Percentiles rank a stretch among this genome's conserved stretches.
phyloP scores from a whole-genome alignment of 163 green algal species.

The Smithsoniella earleae region DNA sequence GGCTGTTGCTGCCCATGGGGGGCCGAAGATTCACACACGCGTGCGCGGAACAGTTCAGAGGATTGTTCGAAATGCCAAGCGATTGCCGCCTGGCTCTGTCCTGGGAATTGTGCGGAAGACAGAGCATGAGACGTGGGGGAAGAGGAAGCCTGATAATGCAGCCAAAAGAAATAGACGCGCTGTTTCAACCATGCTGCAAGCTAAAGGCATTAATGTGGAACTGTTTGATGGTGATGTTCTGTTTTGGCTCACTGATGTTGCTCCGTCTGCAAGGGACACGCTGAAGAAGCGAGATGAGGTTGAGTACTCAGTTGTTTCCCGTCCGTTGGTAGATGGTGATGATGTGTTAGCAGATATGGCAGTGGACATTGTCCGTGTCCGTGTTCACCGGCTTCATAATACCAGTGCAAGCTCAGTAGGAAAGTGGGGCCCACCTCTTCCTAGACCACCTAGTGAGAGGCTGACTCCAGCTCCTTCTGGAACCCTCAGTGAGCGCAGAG shows the following conservation, averaged over 20 bases:
- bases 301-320: conserved; percentile 5
- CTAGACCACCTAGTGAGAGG: not conserved
- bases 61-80: conserved; percentile 8
- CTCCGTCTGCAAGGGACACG: not conserved
- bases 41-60: not conserved
- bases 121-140: conserved; percentile 25
- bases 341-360: conserved; percentile 30
- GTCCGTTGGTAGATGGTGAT: not conserved
- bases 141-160: conserved; percentile 4
- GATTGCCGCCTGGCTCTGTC: not conserved
- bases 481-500: not conserved
- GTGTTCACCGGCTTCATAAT: not conserved
- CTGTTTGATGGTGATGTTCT: conserved; percentile 26
- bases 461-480: not conserved
- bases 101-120: conserved; percentile 24
- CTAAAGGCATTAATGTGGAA: conserved; percentile 26
- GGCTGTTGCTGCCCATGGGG: not conserved
- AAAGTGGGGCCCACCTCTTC: conserved; percentile 8
- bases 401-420: not conserved
- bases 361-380: not conserved
- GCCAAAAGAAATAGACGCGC: not conserved
- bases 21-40: not conserved
- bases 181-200: not conserved
- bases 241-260: conserved; percentile 22
- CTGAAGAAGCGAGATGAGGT: conserved; percentile 30